phyloP scores from a whole-genome alignment of 2,329 filamentous ascomycete genomes.

The Karstenula rhodostoma region DNA sequence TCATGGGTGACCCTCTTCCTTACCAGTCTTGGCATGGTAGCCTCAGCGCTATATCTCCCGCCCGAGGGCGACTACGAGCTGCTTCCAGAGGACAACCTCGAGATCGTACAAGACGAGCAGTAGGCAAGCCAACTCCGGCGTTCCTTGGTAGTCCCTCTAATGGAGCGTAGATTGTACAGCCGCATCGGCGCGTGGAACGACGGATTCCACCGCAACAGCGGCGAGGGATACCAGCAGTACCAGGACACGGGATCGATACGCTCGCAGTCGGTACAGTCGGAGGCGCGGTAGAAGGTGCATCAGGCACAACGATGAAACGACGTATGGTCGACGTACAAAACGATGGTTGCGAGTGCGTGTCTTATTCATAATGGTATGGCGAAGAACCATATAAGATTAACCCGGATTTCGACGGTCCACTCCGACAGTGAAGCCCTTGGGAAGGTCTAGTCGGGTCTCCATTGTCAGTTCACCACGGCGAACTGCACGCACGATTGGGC shows the following conservation, averaged over 20 bases:
- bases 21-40: slow-evolving; percentile 65
- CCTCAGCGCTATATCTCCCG: slow-evolving; percentile 75
- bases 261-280: slow-evolving; percentile 3
- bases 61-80: slow-evolving; percentile 88
- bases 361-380: background rate
- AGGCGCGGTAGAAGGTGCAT: background rate
- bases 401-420: background rate
- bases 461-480: background rate
- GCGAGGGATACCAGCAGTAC: slow-evolving; percentile 20
- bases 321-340: background rate
- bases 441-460: too few species aligned
- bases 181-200: slow-evolving; percentile 48
- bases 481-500: background rate
- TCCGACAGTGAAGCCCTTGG: too few species aligned
- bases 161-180: slow-evolving; percentile 38
- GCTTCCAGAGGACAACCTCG: slow-evolving; percentile 57
- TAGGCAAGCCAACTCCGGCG: slow-evolving; percentile 26
- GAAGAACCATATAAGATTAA: background rate
- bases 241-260: slow-evolving; percentile 23
- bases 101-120: slow-evolving; percentile 43
- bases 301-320: background rate
- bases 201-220: slow-evolving; percentile 33
- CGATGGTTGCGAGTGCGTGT: background rate
- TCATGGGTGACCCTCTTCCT: slow-evolving; percentile 65
- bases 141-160: slow-evolving; percentile 24